phyloP scores from a whole-genome alignment of 1,284 basidiomycete species.

The Exobasidium cylindrosporum region DNA sequence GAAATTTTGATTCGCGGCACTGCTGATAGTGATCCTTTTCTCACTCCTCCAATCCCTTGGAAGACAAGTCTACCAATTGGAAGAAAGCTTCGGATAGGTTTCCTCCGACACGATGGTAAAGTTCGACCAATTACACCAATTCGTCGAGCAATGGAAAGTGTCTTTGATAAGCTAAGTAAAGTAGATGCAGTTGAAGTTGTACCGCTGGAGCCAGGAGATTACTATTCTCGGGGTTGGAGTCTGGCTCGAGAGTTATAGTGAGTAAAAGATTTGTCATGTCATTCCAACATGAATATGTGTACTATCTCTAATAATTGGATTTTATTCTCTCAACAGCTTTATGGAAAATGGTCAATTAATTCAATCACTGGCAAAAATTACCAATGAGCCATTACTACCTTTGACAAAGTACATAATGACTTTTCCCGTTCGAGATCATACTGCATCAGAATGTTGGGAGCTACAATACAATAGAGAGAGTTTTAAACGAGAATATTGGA shows the following conservation, averaged over 20 bases:
- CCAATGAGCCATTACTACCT: conserved; percentile 29
- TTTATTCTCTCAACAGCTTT: conserved; percentile 19
- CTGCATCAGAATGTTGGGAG: conserved; percentile 22
- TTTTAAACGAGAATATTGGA: conserved; percentile 9
- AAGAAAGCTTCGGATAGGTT: conserved; percentile 12
- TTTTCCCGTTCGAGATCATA: conserved; percentile 23
- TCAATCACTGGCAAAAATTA: conserved; percentile 22
- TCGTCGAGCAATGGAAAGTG: conserved; percentile 12
- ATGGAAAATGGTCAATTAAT: conserved; percentile 31
- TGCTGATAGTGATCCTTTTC: conserved; percentile 1
- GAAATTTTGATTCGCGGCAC: conserved; percentile 17
- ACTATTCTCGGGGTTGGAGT: conserved; percentile 22
- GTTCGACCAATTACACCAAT: conserved; percentile 17
- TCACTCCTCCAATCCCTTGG: conserved; percentile 14
- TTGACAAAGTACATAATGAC: conserved; percentile 29
- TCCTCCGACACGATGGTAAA: conserved; percentile 12
- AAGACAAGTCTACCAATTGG: neutral
- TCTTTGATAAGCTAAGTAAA: neutral
- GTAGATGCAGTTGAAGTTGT: conserved; percentile 1
- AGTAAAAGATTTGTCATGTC: conserved; percentile 12
- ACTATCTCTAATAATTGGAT: no score
- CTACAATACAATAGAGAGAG: conserved; percentile 11
- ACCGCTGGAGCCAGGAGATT: neutral
- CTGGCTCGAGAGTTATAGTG: conserved; percentile 32
- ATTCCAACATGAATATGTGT: no score